These are phyloP conservation scores for Plasmodium coatneyi DNA, from an alignment of 169 alveolate genomes.

Conservation along the genomic window DNA sequence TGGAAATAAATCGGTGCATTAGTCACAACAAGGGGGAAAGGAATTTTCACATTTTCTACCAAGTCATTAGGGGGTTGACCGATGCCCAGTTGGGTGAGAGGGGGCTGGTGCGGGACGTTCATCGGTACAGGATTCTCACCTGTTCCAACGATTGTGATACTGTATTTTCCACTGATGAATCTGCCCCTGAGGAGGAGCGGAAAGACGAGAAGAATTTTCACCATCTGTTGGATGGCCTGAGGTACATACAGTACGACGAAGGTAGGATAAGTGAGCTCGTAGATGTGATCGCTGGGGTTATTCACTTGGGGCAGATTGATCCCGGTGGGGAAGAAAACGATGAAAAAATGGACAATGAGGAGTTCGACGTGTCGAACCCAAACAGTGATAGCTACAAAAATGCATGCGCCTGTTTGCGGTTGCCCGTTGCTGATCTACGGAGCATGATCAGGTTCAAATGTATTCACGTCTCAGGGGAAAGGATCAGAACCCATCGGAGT, in stretches of 20 bases:
- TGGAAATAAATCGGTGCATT: constrained; percentile 96
- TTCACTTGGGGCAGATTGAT: constrained; percentile 56
- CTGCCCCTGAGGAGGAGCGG: not conserved
- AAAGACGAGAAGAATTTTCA: constrained; percentile 40
- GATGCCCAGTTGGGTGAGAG: constrained; percentile 36
- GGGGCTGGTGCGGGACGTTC: constrained; percentile 19
- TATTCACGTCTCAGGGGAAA: constrained; percentile 25
- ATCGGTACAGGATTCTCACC: constrained; percentile 19
- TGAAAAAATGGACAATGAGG: no score
- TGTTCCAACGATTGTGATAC: not conserved
- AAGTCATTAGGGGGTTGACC: constrained; percentile 80
- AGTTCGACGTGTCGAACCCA: not conserved
- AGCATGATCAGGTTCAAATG: constrained; percentile 21
- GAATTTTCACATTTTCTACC: constrained; percentile 97
- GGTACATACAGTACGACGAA: constrained; percentile 57
- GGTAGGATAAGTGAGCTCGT: constrained; percentile 15
- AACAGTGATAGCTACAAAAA: not conserved
- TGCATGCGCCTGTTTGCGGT: constrained; percentile 8
- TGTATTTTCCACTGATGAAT: not conserved
- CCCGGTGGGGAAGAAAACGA: not conserved
- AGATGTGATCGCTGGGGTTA: constrained; percentile 46
- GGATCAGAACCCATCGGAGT: constrained; percentile 29
- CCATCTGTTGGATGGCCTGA: constrained; percentile 28
- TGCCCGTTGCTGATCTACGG: not conserved
- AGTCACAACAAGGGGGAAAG: constrained; percentile 92